These are phyloP conservation scores for Sarocladium kiliense DNA, from an alignment of 2,329 filamentous ascomycete species.

Conservation along the genomic window DNA sequence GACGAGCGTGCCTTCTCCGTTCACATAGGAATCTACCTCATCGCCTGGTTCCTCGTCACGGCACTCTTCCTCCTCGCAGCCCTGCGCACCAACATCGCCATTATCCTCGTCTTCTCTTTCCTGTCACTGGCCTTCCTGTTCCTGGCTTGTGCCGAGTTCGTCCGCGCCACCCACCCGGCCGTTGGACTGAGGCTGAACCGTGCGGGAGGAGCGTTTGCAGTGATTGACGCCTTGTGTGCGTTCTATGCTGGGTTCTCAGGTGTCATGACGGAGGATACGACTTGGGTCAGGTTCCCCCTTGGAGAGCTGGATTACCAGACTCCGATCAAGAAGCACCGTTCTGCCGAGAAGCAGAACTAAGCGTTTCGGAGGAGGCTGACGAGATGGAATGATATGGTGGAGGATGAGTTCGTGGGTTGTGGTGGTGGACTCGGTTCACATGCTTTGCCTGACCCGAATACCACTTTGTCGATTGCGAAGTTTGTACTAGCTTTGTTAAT, in stretches of 20 bases:
- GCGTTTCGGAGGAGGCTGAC: background rate
- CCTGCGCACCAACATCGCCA: conserved; percentile 53
- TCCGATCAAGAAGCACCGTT: conserved; percentile 5
- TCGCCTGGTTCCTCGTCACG: conserved; percentile 57
- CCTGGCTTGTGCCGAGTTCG: conserved; percentile 52
- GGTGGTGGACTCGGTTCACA: too few relatives aligned
- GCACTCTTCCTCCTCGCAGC: conserved; percentile 50
- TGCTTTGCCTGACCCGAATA: too few relatives aligned
- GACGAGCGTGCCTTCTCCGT: conserved; percentile 34
- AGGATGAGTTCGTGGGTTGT: too few relatives aligned
- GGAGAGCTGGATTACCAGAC: conserved; percentile 23
- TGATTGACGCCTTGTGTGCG: conserved; percentile 29
- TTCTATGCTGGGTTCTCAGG: conserved; percentile 36
- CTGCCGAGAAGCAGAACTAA: background rate
- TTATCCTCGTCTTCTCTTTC: conserved; percentile 52
- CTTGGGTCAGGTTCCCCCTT: conserved; percentile 34
- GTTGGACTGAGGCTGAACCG: conserved; percentile 40
- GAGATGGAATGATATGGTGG: background rate
- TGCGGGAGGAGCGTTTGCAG: conserved; percentile 31
- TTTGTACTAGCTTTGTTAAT: background rate
- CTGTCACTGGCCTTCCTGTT: conserved; percentile 55
- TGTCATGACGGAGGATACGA: conserved; percentile 35
- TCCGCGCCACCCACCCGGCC: conserved; percentile 28
- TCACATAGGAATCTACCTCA: conserved; percentile 52
- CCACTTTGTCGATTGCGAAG: background rate